These are phyloP conservation scores for Cladophialophora psammophila DNA, from an alignment of 2,329 filamentous ascomycete species.

Conservation along the genomic window DNA sequence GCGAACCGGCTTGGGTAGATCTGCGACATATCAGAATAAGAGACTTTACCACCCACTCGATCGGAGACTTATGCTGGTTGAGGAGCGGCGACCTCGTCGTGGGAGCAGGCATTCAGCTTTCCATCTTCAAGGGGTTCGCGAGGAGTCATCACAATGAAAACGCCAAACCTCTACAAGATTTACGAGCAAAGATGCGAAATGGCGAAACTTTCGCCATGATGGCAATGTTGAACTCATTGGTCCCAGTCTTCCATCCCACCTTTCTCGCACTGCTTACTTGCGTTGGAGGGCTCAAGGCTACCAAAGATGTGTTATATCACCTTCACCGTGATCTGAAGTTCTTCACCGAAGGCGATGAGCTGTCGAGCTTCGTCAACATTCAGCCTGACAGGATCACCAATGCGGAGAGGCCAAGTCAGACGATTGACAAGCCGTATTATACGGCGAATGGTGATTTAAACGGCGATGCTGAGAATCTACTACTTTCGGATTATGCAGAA, in stretches of 20 bases:
- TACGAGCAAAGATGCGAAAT: conserved; percentile 15
- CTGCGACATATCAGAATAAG: conserved; percentile 83
- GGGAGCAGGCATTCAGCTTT: conserved; percentile 88
- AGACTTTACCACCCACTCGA: conserved; percentile 84
- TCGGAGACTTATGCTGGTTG: conserved; percentile 92
- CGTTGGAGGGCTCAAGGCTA: conserved; percentile 74
- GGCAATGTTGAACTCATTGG: conserved; percentile 76
- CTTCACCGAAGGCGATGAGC: conserved; percentile 77
- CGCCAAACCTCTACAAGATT: conserved; percentile 24
- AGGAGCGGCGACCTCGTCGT: conserved; percentile 84
- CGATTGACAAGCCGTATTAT: conserved; percentile 18
- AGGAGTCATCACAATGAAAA: conserved; percentile 32
- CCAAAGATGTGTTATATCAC: conserved; percentile 74
- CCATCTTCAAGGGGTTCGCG: conserved; percentile 69
- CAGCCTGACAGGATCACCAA: conserved; percentile 54
- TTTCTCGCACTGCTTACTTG: conserved; percentile 83
- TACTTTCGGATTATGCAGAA: conserved; percentile 71
- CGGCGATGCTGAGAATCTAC: conserved; percentile 65
- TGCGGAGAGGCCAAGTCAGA: conserved; percentile 45
- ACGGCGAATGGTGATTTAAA: conserved; percentile 37
- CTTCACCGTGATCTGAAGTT: conserved; percentile 82
- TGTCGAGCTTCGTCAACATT: conserved; percentile 79
- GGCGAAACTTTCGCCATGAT: conserved; percentile 32
- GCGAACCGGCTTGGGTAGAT: conserved; percentile 86
- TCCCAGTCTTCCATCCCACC: conserved; percentile 92